Evolutionary conservation across 345 rosid species (phyloP).

Genomic region (Litchi chinensis): DNA sequence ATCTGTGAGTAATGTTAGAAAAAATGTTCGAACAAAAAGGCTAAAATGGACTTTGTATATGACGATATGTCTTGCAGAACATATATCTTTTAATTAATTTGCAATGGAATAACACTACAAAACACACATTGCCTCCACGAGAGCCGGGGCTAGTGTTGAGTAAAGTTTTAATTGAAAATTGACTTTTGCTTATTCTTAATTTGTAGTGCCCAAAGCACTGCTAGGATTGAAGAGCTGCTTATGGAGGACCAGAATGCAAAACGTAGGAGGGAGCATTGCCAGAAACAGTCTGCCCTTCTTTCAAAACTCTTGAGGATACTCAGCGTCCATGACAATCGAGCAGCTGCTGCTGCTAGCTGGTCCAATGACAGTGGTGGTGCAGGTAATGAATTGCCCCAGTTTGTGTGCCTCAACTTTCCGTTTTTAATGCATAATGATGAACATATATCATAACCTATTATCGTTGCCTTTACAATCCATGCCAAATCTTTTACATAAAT

Average conservation of each 20-base stretch:
- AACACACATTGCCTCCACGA: not conserved
- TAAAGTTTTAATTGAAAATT: not conserved
- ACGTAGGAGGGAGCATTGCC: conserved; percentile 73
- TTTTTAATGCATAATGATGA: not conserved
- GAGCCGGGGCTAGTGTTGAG: too few relatives aligned
- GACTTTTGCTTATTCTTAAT: conserved; percentile 9
- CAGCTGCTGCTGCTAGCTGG: conserved; percentile 85
- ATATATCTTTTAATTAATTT: not conserved
- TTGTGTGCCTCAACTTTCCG: not conserved
- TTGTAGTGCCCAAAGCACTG: conserved; percentile 73
- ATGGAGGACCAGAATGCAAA: conserved; percentile 89
- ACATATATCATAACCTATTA: not conserved
- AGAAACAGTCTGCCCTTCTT: conserved; percentile 86
- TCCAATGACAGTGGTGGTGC: conserved; percentile 47
- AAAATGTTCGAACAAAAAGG: not conserved
- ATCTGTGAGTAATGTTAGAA: not conserved
- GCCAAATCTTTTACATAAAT: not conserved
- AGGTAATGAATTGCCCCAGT: conserved; percentile 35
- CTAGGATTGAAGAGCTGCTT: conserved; percentile 81
- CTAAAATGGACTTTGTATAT: not conserved
- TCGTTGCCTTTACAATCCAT: not conserved
- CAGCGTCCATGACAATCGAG: conserved; percentile 88
- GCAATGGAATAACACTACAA: not conserved
- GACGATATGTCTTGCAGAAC: not conserved
- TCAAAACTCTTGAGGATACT: conserved; percentile 82